Conservation (phyloP, 1,284 basidiomycete genomes). For the Cutaneotrichosporon dermatis region DNA sequence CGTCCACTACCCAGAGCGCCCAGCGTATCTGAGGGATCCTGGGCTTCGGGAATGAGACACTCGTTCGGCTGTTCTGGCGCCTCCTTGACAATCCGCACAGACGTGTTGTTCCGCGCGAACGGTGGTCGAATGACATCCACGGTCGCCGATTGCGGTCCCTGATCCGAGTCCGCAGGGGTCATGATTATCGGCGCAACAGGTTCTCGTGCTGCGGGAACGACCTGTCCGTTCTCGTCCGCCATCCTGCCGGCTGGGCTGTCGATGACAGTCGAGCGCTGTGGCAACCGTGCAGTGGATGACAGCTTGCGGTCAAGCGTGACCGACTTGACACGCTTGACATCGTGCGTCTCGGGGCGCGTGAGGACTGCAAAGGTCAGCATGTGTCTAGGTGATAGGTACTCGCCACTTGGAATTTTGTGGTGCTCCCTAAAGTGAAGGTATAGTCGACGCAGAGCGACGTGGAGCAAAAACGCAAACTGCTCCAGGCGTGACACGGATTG, state of each 20-base stretch:
- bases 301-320: conserved; percentile 91
- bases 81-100: conserved; percentile 85
- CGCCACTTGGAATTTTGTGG: conserved; percentile 67
- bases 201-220: conserved; percentile 36
- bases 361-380: conserved; percentile 6
- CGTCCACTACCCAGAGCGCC: background rate
- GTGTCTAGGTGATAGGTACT: conserved; percentile 12
- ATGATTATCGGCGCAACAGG: background rate
- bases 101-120: conserved; percentile 75
- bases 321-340: conserved; percentile 88
- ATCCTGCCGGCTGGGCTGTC: conserved; percentile 89
- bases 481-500: conserved; percentile 88
- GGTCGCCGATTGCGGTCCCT: conserved; percentile 22
- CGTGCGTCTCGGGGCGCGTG: conserved; percentile 54
- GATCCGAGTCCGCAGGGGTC: conserved; percentile 2
- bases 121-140: conserved; percentile 62
- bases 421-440: conserved; percentile 87
- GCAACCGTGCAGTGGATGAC: conserved; percentile 77
- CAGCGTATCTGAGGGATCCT: background rate
- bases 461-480: conserved; percentile 95
- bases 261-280: conserved; percentile 90
- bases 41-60: conserved; percentile 63
- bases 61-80: conserved; percentile 2
- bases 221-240: conserved; percentile 61
- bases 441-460: conserved; percentile 87